Conservation (phyloP, 352 stramenopile species). For the Thalassiosira oceanica region DNA sequence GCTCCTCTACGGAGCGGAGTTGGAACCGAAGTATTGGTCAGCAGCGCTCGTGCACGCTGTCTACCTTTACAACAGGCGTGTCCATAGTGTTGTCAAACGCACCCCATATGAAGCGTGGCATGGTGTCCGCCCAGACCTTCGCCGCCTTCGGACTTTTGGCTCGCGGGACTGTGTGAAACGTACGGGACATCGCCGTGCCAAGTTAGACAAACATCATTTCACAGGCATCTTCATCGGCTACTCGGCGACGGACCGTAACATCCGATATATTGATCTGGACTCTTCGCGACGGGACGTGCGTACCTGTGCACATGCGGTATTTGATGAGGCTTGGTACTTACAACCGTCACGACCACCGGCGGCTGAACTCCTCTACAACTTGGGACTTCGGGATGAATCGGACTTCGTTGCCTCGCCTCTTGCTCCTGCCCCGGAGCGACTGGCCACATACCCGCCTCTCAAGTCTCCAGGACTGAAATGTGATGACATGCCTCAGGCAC, state of each 20-base stretch:
- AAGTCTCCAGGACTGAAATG: no score
- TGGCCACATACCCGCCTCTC: no score
- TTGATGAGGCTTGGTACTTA: constrained; percentile 41
- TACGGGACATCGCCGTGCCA: constrained; percentile 3
- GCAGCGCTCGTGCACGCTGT: constrained; percentile 7
- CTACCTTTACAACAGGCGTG: constrained; percentile 17
- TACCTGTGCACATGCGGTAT: constrained; percentile 17
- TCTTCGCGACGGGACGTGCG: constrained; percentile 5
- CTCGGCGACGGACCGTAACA: constrained; percentile 24
- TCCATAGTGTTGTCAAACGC: constrained; percentile 1
- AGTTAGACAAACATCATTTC: constrained; percentile 31
- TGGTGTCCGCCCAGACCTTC: constrained; percentile 19
- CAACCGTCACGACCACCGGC: constrained; percentile 5
- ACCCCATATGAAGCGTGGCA: constrained; percentile 33
- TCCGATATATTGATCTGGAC: constrained; percentile 20
- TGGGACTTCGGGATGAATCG: constrained; percentile 4
- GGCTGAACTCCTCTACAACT: constrained; percentile 23
- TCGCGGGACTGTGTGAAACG: constrained; percentile 24
- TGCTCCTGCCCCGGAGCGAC: no score
- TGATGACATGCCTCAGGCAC: no score
- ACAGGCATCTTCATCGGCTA: constrained; percentile 52
- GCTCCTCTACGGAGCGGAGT: constrained; percentile 20
- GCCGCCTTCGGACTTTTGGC: constrained; percentile 21
- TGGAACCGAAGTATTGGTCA: constrained; percentile 20
- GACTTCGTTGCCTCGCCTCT: not conserved